Conservation (phyloP, 345 rosid genomes). For the Rhizophora apiculata region DNA sequence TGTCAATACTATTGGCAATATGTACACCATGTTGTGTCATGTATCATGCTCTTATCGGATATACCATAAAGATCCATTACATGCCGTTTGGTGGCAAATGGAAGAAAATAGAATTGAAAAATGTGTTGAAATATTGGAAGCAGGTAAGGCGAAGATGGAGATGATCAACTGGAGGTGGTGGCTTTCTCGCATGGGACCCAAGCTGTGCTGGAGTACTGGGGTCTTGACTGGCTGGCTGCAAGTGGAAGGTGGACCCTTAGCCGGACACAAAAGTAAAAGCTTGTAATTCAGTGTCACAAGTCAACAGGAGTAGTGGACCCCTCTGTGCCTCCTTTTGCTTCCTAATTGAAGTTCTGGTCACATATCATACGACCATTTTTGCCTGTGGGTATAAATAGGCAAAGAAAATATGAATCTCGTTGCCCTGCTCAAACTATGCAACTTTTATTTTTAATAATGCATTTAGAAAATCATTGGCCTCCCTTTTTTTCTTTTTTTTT, state of each 20-base stretch:
- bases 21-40: too few relatives aligned
- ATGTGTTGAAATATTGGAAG: background rate
- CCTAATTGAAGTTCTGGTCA: background rate
- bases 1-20: too few relatives aligned
- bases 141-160: constrained; percentile 6
- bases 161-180: constrained; percentile 21
- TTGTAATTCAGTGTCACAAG: constrained; percentile 15
- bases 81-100: too few relatives aligned
- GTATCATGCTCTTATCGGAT: too few relatives aligned
- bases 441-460: too few relatives aligned
- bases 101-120: background rate
- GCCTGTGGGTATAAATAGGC: background rate
- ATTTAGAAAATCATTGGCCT: background rate
- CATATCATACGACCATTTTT: background rate
- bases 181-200: constrained; percentile 12
- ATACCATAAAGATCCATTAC: too few relatives aligned
- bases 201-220: constrained; percentile 4
- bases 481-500: too few relatives aligned
- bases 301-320: constrained; percentile 23
- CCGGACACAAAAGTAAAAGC: constrained; percentile 14
- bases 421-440: too few relatives aligned
- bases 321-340: background rate
- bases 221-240: constrained; percentile 26
- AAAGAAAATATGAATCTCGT: too few relatives aligned
- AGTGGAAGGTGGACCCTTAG: constrained; percentile 23